Percentiles rank a stretch among this genome's conserved stretches.
These are phyloP conservation scores for Acacia pycnantha DNA, from an alignment of 331 rosid species.

Conservation along the genomic window DNA sequence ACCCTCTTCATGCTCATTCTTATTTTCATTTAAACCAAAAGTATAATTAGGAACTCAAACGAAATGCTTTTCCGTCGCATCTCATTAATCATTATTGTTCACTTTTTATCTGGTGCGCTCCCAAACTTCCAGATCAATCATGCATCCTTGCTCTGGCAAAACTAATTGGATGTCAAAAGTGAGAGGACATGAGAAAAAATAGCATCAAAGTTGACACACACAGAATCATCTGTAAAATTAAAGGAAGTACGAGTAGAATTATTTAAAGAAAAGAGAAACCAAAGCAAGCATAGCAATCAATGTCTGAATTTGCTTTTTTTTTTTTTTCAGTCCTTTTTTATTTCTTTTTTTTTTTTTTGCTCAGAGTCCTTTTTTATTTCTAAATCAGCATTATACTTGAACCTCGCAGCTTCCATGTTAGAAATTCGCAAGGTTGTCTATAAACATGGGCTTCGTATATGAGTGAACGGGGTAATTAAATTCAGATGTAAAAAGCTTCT, in stretches of 20 bases:
- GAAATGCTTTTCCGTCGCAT: conserved; percentile 94
- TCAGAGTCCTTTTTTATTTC: neutral
- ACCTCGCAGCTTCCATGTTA: neutral
- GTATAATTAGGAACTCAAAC: conserved; percentile 61
- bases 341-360: neutral
- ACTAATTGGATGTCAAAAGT: conserved; percentile 24
- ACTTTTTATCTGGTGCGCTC: conserved; percentile 77
- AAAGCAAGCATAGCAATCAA: neutral
- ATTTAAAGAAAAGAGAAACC: conserved; percentile 19
- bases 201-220: neutral
- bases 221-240: neutral
- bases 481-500: neutral
- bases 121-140: conserved; percentile 90
- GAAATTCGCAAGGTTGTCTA: neutral
- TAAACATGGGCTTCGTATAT: neutral
- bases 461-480: neutral
- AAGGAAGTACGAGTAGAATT: neutral
- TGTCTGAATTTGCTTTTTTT: neutral
- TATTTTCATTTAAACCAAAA: too few relatives aligned
- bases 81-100: conserved; percentile 68
- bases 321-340: too few relatives aligned
- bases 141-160: conserved; percentile 90
- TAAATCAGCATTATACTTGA: neutral
- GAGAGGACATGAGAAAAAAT: neutral
- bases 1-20: too few relatives aligned